Conservation (phyloP, 345 rosid genomes). For the Brassica carinata region DNA sequence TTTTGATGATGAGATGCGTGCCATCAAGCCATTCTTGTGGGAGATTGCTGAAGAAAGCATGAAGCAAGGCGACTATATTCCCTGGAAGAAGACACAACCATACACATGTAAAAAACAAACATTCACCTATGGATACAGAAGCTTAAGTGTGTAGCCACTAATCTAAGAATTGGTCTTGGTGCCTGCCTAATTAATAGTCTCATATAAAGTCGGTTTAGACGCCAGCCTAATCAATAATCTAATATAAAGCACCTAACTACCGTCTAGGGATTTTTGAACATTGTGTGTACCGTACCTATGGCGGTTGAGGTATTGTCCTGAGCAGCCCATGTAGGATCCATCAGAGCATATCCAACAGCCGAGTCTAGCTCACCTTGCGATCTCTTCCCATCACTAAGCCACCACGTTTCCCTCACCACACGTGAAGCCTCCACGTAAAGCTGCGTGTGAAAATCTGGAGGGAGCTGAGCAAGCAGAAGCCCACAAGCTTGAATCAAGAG, state of each 20-base stretch:
- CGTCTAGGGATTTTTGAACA: too few species aligned
- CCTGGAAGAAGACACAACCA: slow-evolving; percentile 54
- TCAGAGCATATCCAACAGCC: slow-evolving; percentile 89
- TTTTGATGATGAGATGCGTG: slow-evolving; percentile 68
- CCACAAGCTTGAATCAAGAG: slow-evolving; percentile 97
- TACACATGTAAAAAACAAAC: slow-evolving; percentile 12
- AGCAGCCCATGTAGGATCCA: slow-evolving; percentile 99
- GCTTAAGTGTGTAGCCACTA: background rate
- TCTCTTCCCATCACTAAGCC: slow-evolving; percentile 86
- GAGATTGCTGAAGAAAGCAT: slow-evolving; percentile 92
- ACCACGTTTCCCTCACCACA: slow-evolving; percentile 87
- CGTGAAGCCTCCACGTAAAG: slow-evolving; percentile 86
- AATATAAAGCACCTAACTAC: too few species aligned
- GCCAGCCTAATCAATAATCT: too few species aligned
- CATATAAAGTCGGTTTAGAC: too few species aligned
- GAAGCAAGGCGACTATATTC: slow-evolving; percentile 85
- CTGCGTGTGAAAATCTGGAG: slow-evolving; percentile 80
- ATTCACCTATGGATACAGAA: slow-evolving; percentile 20
- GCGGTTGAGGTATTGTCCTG: slow-evolving; percentile 99
- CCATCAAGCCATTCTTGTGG: slow-evolving; percentile 99
- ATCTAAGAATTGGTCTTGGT: too few species aligned
- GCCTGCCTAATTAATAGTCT: too few species aligned
- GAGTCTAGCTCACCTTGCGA: slow-evolving; percentile 79
- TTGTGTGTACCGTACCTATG: slow-evolving; percentile 46
- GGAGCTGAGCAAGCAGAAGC: slow-evolving; percentile 92